Evolutionary conservation across 306 rosid genomes (phyloP).

Genomic region (Mucuna pruriens): DNA sequence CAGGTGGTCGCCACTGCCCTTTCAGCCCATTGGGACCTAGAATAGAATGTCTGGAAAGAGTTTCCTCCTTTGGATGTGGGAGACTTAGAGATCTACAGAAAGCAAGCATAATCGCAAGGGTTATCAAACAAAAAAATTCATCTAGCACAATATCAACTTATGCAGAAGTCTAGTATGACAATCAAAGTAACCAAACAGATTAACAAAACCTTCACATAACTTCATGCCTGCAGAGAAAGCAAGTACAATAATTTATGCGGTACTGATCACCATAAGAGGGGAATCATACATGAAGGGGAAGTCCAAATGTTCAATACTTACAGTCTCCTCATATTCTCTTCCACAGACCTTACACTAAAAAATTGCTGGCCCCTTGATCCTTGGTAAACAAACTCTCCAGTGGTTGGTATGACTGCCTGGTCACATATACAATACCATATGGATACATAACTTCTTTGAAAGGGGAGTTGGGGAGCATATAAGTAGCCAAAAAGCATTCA

Average conservation of each 20-base stretch:
- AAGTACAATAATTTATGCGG: slow-evolving; percentile 14
- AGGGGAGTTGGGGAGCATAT: slow-evolving; percentile 5
- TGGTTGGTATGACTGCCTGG: slow-evolving; percentile 61
- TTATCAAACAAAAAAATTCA: slow-evolving; percentile 13
- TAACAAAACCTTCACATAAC: neutral
- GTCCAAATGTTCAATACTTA: slow-evolving; percentile 44
- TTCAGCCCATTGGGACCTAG: slow-evolving; percentile 78
- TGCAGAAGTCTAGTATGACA: slow-evolving; percentile 27
- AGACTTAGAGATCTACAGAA: slow-evolving; percentile 59
- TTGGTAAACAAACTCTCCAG: slow-evolving; percentile 40
- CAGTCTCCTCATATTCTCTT: slow-evolving; percentile 55
- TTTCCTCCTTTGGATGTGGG: slow-evolving; percentile 76
- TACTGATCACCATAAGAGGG: neutral
- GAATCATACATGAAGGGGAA: slow-evolving; percentile 7
- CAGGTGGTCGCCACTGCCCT: slow-evolving; percentile 74
- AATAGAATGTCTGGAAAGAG: slow-evolving; percentile 81
- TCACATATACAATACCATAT: slow-evolving; percentile 38
- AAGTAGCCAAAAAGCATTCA: slow-evolving; percentile 7
- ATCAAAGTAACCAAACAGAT: neutral
- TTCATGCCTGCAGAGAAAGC: neutral
- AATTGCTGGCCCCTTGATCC: slow-evolving; percentile 56
- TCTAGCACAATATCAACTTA: slow-evolving; percentile 1
- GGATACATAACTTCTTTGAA: slow-evolving; percentile 23
- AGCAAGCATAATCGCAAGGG: slow-evolving; percentile 26
- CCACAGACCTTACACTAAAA: slow-evolving; percentile 52